phyloP scores from a whole-genome alignment of 1,139 yeast species.

The Protomyces lactucae-debilis region DNA sequence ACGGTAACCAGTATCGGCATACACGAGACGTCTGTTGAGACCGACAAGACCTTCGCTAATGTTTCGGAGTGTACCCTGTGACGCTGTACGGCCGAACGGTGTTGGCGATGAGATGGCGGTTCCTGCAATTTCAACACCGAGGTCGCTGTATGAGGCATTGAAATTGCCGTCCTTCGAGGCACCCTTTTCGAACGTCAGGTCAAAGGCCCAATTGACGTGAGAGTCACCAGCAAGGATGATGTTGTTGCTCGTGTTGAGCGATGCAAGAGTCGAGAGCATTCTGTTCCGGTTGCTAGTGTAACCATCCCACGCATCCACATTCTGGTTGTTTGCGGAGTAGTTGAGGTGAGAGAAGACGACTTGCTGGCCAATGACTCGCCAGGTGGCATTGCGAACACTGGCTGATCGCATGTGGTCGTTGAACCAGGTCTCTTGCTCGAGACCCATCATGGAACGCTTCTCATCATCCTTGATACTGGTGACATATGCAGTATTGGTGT shows the following conservation, averaged over 20 bases:
- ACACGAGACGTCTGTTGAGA: background rate
- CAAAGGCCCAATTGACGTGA: slow-evolving; percentile 12
- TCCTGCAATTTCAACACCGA: slow-evolving; percentile 13
- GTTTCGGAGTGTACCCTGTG: background rate
- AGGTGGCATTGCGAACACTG: background rate
- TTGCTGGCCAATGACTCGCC: slow-evolving; percentile 7
- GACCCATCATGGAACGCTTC: slow-evolving; percentile 10
- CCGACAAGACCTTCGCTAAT: background rate
- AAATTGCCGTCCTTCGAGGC: background rate
- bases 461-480: slow-evolving; percentile 4
- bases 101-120: slow-evolving; percentile 2
- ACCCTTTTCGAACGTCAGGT: background rate
- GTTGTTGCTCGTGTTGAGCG: background rate
- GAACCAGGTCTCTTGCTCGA: slow-evolving; percentile 8
- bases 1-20: background rate
- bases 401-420: background rate
- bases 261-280: background rate
- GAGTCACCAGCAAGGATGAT: slow-evolving; percentile 13
- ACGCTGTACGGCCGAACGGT: background rate
- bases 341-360: slow-evolving; percentile 2
- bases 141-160: background rate
- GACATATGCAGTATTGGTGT: slow-evolving; percentile 5
- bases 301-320: slow-evolving; percentile 10
- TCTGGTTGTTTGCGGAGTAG: background rate
- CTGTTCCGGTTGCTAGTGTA: slow-evolving; percentile 6